Evolutionary conservation across 208 protist species (phyloP).

Genomic region (Trypanosoma avium): DNA sequence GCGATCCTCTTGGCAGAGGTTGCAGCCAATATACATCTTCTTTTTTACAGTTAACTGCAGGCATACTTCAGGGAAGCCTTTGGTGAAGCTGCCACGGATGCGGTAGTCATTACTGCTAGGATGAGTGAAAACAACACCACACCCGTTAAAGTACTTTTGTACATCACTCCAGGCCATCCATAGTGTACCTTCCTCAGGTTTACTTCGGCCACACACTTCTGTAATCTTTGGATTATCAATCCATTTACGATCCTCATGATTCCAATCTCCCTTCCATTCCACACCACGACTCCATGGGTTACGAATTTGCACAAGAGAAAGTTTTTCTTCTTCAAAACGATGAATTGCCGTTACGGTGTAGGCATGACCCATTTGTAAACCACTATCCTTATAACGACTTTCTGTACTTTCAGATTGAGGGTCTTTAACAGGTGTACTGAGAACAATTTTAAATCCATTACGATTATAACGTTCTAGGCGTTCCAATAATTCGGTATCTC

Average conservation of each 20-base stretch:
- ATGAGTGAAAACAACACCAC: constrained; percentile 60
- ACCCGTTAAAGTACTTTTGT: constrained; percentile 54
- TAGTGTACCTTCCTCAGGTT: constrained; percentile 40
- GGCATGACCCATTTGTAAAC: constrained; percentile 22
- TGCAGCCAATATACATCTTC: constrained; percentile 26
- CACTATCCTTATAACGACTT: constrained; percentile 22
- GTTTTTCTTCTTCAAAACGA: constrained; percentile 8
- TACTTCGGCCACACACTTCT: constrained; percentile 4
- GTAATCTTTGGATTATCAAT: constrained; percentile 25
- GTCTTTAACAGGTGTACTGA: constrained; percentile 29
- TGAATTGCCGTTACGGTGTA: constrained; percentile 24
- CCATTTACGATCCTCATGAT: constrained; percentile 18
- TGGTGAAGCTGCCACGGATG: constrained; percentile 40
- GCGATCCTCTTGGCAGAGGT: constrained; percentile 31
- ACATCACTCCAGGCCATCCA: constrained; percentile 71
- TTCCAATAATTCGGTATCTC: constrained; percentile 22
- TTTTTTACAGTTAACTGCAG: constrained; percentile 38
- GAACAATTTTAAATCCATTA: constrained; percentile 23
- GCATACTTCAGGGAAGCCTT: constrained; percentile 39
- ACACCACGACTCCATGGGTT: constrained; percentile 24
- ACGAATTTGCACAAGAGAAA: constrained; percentile 25
- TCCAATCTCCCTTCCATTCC: constrained; percentile 37
- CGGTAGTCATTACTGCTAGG: constrained; percentile 44
- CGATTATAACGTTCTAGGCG: constrained; percentile 23
- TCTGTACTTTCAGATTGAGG: constrained; percentile 3